Base-by-base conservation (phyloP, 371 early-diverging fungal species). In the Coemansia sp. region DNA sequence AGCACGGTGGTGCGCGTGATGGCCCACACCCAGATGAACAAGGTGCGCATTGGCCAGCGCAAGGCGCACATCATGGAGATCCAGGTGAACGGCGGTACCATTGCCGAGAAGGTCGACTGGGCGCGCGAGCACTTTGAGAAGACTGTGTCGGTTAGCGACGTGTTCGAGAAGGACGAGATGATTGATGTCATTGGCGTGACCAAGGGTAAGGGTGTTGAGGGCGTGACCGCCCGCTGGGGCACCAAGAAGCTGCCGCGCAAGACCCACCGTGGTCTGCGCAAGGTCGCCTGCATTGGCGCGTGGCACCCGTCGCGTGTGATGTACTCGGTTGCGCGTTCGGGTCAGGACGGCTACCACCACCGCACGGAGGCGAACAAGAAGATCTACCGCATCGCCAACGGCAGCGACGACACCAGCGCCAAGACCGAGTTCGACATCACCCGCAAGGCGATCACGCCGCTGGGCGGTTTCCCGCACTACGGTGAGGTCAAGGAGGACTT, bases 221-320 rank as follows among this genome's bases (percentile, higher is more conserved):
- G 99, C 87, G 97, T 97, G 78, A 96, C 99, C 68, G 92, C 92
- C 80, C 96, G 99, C 91, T 99, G 98, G 98, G 99, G 99, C 79
- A 95, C 96, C 83, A 99, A 96, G 88, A 99, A 98, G 90, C 92
- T 99, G 70, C 99, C 99, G 63, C 90, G 99, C 84, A 99, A 99
- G 93, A 98, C 99, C 53, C 98, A 98, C 86, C 94, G 94, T 85
- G 99, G 99, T 93, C 89, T 96, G 72, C 93, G 99, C 81, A 99
- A 99, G 93, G 99, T 99, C 74, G 99, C 99, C 77, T 99, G 99
- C 92, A 99, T 99, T 81, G 99, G 99, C 83, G 99, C 99, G 67
- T 99, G 99, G 99, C 99, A 99, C 88, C 99, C 99, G 81, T 87
- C 92, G 79, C 92, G 98, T 71, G 99, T 99, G 82, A 95, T 97